phyloP scores from a whole-genome alignment of 1,139 yeast genomes.

The Pneumocystis oryctolagi region DNA sequence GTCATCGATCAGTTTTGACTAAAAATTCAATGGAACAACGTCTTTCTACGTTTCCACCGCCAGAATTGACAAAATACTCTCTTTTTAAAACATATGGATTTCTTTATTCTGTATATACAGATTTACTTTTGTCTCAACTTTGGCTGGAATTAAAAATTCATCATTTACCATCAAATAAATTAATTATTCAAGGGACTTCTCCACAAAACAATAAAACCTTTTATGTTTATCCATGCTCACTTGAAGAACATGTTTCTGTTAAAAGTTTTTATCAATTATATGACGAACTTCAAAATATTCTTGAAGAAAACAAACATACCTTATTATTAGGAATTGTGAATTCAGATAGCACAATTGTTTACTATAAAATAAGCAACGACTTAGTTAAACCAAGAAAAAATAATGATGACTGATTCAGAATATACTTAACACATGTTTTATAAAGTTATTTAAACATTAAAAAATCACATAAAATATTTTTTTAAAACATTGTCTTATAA shows the following conservation, averaged over 20 bases:
- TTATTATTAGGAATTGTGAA: conserved; percentile 7
- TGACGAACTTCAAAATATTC: not conserved
- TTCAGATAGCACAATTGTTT: conserved; percentile 10
- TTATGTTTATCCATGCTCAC: conserved; percentile 5
- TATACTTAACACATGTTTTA: not conserved
- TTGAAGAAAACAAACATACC: not conserved
- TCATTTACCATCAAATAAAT: not conserved
- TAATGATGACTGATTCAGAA: not conserved
- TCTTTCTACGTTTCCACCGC: conserved; percentile 3
- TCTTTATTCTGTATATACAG: conserved; percentile 8
- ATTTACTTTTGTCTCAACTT: conserved; percentile 6
- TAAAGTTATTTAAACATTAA: not conserved
- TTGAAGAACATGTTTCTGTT: conserved; percentile 2
- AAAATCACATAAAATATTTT: not conserved
- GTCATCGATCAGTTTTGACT: not conserved
- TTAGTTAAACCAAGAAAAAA: conserved; percentile 7
- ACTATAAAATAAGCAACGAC: conserved; percentile 8
- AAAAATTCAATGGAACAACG: not conserved
- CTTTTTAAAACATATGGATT: conserved; percentile 2
- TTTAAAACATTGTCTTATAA: too few relatives aligned
- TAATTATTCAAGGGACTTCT: not conserved
- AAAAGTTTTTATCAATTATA: conserved; percentile 2
- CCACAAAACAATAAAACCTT: not conserved
- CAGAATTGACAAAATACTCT: conserved; percentile 1
- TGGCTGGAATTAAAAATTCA: conserved; percentile 4